Conservation (phyloP, 768 basidiomycete genomes). For the Dendrothele bispora region DNA sequence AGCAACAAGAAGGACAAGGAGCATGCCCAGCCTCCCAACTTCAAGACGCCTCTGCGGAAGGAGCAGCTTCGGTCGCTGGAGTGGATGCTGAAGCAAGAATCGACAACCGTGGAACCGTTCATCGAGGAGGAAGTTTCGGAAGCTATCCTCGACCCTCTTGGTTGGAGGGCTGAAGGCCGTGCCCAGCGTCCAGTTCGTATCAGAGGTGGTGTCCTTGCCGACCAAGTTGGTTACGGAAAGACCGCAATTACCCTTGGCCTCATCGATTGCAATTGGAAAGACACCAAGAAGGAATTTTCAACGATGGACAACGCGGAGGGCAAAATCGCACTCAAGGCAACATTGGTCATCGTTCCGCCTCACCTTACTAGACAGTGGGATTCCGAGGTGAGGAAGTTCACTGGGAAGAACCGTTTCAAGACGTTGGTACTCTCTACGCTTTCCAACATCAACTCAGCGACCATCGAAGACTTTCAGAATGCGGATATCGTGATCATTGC, state of each 20-base stretch:
- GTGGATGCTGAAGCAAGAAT: slow-evolving; percentile 91
- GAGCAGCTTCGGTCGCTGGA: slow-evolving; percentile 89
- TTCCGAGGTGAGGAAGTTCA: slow-evolving; percentile 83
- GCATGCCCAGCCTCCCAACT: slow-evolving; percentile 77
- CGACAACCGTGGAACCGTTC: slow-evolving; percentile 63
- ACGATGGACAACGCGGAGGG: slow-evolving; percentile 50
- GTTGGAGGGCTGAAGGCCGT: slow-evolving; percentile 94
- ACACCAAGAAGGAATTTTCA: slow-evolving; percentile 57
- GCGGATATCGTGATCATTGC: slow-evolving; percentile 89
- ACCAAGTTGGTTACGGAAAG: slow-evolving; percentile 97
- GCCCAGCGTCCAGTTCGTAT: slow-evolving; percentile 75
- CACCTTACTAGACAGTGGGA: slow-evolving; percentile 91
- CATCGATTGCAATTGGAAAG: slow-evolving; percentile 68
- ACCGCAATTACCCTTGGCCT: slow-evolving; percentile 92
- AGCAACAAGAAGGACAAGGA: slow-evolving; percentile 77
- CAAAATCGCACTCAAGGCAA: slow-evolving; percentile 77
- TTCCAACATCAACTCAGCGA: slow-evolving; percentile 66
- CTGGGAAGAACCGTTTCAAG: slow-evolving; percentile 56
- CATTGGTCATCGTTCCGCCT: slow-evolving; percentile 84
- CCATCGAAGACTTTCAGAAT: slow-evolving; percentile 70
- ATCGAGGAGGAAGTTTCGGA: slow-evolving; percentile 95
- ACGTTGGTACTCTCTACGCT: slow-evolving; percentile 69
- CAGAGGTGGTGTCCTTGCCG: slow-evolving; percentile 90
- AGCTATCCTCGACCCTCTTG: slow-evolving; percentile 79
- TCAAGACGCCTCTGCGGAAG: slow-evolving; percentile 68